phyloP scores from a whole-genome alignment of 1,284 basidiomycete species.

The Wallemia hederae region DNA sequence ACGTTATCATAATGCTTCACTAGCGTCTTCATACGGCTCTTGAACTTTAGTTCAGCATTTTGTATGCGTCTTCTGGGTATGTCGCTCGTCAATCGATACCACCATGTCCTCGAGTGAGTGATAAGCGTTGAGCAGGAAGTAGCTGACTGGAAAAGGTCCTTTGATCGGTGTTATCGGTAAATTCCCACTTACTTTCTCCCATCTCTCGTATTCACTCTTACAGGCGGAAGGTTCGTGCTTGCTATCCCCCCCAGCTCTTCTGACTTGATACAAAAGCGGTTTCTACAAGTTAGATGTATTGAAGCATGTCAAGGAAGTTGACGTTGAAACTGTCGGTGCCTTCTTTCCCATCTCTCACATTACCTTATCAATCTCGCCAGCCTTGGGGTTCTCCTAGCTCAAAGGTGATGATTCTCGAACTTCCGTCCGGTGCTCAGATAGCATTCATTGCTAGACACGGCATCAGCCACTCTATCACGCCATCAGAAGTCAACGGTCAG shows the following conservation, averaged over 20 bases:
- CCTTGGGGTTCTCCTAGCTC: slow-evolving; percentile 86
- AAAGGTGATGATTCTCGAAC: slow-evolving; percentile 57
- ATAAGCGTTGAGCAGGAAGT: too few relatives aligned
- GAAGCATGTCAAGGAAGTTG: slow-evolving; percentile 32
- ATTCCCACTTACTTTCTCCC: background rate
- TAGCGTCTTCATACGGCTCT: too few relatives aligned
- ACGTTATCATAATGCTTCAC: too few relatives aligned
- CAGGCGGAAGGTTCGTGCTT: background rate
- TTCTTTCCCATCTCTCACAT: background rate
- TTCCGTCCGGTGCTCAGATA: slow-evolving; percentile 44
- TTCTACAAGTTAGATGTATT: slow-evolving; percentile 69
- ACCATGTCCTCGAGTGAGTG: too few relatives aligned
- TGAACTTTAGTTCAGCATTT: too few relatives aligned
- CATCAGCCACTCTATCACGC: slow-evolving; percentile 34
- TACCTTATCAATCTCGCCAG: slow-evolving; percentile 18
- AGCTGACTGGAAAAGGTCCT: background rate
- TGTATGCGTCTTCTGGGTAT: too few relatives aligned
- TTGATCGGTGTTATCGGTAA: slow-evolving; percentile 1
- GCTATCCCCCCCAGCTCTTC: background rate
- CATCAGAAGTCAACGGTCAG: slow-evolving; percentile 46
- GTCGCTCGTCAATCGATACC: too few relatives aligned
- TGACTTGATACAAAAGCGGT: slow-evolving; percentile 5
- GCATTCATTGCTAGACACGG: slow-evolving; percentile 89
- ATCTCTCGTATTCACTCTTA: background rate
- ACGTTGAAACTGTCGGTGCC: slow-evolving; percentile 16